Evolutionary conservation across 441 rosid species (phyloP).

Genomic region (Populus hybrid): DNA sequence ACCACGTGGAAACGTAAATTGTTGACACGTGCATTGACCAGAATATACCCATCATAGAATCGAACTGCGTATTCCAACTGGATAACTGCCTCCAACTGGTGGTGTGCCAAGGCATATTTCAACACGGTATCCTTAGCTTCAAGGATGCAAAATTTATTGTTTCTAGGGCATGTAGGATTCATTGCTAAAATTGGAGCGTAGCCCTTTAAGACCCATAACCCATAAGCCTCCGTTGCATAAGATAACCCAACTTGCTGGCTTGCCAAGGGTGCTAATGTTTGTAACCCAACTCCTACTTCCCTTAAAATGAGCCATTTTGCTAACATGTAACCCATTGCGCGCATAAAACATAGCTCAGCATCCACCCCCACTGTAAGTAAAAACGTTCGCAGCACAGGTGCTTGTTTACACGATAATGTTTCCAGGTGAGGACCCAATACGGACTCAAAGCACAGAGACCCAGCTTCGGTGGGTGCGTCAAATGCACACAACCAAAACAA

Average conservation of each 20-base stretch:
- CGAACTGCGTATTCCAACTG: constrained; percentile 64
- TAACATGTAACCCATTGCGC: constrained; percentile 64
- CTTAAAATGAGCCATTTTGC: constrained; percentile 71
- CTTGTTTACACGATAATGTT: constrained; percentile 33
- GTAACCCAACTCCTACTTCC: constrained; percentile 58
- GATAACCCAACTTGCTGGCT: constrained; percentile 41
- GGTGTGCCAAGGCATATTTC: constrained; percentile 73
- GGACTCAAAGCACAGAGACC: constrained; percentile 63
- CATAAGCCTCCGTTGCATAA: constrained; percentile 72
- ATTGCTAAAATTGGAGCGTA: constrained; percentile 61
- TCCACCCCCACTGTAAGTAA: constrained; percentile 57
- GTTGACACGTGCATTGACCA: constrained; percentile 59
- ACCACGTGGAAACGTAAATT: constrained; percentile 69
- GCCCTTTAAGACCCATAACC: constrained; percentile 77
- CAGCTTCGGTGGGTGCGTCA: constrained; percentile 66
- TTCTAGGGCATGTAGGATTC: constrained; percentile 36
- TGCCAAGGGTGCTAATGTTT: constrained; percentile 29
- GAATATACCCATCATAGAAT: constrained; percentile 55
- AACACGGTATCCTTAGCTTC: constrained; percentile 64
- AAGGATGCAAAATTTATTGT: constrained; percentile 31
- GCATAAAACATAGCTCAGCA: constrained; percentile 68
- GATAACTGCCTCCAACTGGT: constrained; percentile 62
- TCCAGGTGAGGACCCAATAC: constrained; percentile 55
- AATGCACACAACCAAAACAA: constrained; percentile 70
- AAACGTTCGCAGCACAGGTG: constrained; percentile 58